phyloP scores from a whole-genome alignment of 176 grass and related monocot genomes.

The Carex littledalei region DNA sequence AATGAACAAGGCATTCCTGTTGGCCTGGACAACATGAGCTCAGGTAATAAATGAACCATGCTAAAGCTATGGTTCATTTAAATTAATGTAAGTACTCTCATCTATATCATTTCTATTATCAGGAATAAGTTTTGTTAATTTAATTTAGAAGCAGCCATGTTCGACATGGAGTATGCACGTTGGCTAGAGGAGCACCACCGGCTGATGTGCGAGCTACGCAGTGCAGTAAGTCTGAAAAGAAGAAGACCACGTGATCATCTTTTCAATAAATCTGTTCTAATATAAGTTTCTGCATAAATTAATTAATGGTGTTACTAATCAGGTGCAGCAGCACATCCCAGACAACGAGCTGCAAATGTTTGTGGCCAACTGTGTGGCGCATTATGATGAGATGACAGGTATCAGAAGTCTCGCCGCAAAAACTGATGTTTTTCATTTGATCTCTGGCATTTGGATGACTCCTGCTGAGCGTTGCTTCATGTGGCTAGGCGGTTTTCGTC shows the following conservation, averaged over 20 bases:
- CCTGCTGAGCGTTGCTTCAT: constrained; percentile 98
- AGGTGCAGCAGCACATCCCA: constrained; percentile 69
- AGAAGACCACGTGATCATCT: neutral
- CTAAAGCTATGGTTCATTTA: neutral
- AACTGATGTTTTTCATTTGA: constrained; percentile 96
- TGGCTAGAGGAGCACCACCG: constrained; percentile 89
- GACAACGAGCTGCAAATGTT: constrained; percentile 85
- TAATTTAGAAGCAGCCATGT: constrained; percentile 58
- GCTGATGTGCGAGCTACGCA: constrained; percentile 73
- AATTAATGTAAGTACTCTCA: neutral
- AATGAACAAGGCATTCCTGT: constrained; percentile 43
- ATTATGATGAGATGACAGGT: constrained; percentile 73
- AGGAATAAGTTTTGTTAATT: neutral
- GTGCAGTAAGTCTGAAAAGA: constrained; percentile 28
- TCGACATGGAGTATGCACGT: constrained; percentile 73
- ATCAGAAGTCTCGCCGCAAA: constrained; percentile 63
- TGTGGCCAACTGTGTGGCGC: constrained; percentile 69
- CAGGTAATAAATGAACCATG: constrained; percentile 27
- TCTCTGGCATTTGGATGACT: constrained; percentile 84
- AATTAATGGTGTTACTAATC: neutral
- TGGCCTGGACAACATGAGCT: constrained; percentile 49
- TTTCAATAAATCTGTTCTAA: neutral
- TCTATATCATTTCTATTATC: neutral
- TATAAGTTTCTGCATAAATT: neutral
- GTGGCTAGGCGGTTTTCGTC: constrained; percentile 94